Evolutionary conservation across 306 rosid genomes (phyloP).

Genomic region (Cercis canadensis): DNA sequence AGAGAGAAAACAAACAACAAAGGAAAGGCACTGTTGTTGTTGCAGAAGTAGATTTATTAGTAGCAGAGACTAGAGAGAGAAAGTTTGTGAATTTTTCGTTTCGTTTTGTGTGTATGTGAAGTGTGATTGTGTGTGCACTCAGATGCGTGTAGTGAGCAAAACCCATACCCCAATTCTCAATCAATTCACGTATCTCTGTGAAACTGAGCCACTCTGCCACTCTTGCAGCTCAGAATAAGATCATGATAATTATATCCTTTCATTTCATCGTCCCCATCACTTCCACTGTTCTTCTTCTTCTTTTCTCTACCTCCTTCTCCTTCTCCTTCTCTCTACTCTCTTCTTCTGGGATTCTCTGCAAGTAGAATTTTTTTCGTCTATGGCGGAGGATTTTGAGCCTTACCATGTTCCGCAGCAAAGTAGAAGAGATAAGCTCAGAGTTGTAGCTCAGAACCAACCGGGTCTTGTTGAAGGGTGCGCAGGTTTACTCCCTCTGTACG

Average conservation of each 20-base stretch:
- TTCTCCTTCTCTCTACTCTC: conserved; percentile 20
- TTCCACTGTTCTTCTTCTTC: conserved; percentile 34
- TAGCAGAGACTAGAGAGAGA: neutral
- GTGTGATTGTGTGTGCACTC: conserved; percentile 38
- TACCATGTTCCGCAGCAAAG: conserved; percentile 87
- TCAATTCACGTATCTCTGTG: conserved; percentile 50
- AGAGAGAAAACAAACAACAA: neutral
- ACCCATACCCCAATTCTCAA: conserved; percentile 36
- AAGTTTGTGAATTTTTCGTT: neutral
- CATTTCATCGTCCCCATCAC: conserved; percentile 49
- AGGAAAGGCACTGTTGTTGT: conserved; percentile 19
- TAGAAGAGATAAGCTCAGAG: conserved; percentile 78
- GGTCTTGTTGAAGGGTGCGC: conserved; percentile 36
- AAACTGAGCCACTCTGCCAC: conserved; percentile 32
- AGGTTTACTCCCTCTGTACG: conserved; percentile 52
- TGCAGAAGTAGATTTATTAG: neutral
- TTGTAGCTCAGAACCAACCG: conserved; percentile 33
- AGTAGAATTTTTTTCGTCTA: conserved; percentile 27
- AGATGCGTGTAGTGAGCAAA: conserved; percentile 38
- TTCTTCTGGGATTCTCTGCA: neutral
- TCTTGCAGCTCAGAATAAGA: conserved; percentile 35
- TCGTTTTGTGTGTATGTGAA: conserved; percentile 17
- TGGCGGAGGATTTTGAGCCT: conserved; percentile 78
- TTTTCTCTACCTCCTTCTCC: conserved; percentile 25
- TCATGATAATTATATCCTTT: conserved; percentile 45